Conservation (phyloP, 2,329 filamentous ascomycete species). For the Aspergillaceae sp. region DNA sequence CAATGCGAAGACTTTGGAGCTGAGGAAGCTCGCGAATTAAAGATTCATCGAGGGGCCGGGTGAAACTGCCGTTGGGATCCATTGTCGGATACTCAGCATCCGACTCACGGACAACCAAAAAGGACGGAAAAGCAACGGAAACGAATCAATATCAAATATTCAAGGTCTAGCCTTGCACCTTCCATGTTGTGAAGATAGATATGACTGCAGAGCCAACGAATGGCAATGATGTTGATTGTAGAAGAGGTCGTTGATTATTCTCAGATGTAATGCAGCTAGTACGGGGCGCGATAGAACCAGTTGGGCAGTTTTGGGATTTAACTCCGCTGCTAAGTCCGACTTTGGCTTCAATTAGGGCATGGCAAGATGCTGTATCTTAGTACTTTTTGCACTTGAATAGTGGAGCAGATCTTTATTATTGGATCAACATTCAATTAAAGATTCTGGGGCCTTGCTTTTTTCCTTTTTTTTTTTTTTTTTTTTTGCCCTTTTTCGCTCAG, state of each 20-base stretch:
- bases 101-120: constrained; percentile 7
- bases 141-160: neutral
- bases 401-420: too few relatives aligned
- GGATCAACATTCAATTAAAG: neutral
- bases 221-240: neutral
- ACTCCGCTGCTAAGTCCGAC: neutral
- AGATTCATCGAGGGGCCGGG: constrained; percentile 33
- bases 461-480: neutral
- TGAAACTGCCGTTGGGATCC: constrained; percentile 22
- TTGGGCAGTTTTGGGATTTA: neutral
- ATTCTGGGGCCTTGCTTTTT: neutral
- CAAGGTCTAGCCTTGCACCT: neutral
- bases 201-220: neutral
- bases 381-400: neutral
- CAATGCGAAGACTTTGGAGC: constrained; percentile 36
- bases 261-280: neutral
- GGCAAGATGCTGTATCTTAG: too few relatives aligned
- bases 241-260: neutral
- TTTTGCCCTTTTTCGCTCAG: neutral
- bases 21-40: constrained; percentile 33
- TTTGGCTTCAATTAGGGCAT: neutral
- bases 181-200: constrained; percentile 3
- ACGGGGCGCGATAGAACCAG: neutral
- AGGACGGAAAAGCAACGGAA: constrained; percentile 2
- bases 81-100: constrained; percentile 15